Conservation (phyloP, 225 moss, liverwort and hornwort species). For the Lunularia cruciata region DNA sequence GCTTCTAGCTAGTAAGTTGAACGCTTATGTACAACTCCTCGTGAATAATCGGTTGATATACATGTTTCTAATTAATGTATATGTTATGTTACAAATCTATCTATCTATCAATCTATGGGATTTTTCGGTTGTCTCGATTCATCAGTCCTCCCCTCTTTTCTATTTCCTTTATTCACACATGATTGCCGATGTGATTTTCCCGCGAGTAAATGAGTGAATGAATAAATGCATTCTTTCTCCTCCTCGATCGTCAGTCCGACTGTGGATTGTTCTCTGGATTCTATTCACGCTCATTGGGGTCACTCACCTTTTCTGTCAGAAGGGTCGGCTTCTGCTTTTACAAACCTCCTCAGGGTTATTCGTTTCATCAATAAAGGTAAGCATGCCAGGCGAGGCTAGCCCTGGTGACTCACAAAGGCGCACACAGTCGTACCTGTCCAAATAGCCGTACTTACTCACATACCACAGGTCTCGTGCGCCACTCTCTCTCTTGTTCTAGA, state of each 20-base stretch:
- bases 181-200: background rate
- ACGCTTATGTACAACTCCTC: constrained; percentile 18
- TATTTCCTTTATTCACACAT: background rate
- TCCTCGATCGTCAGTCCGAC: constrained; percentile 4
- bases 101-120: no score
- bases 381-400: background rate
- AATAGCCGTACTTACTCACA: background rate
- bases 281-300: background rate
- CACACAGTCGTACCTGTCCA: background rate
- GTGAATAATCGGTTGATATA: constrained; percentile 8
- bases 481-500: background rate
- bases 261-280: constrained; percentile 2
- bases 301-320: constrained; percentile 10
- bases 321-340: background rate
- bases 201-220: background rate
- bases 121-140: no score
- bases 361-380: background rate
- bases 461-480: background rate
- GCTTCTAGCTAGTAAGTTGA: background rate
- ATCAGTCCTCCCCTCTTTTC: no score
- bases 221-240: background rate
- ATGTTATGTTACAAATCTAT: no score
- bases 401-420: background rate
- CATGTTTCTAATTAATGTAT: constrained; percentile 1
- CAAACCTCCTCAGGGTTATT: background rate